A percentile compares a stretch with the other conserved stretches of the same genome.
These are phyloP conservation scores for Capsicum pubescens DNA, from an alignment of 257 asterid genomes.

Conservation along the genomic window DNA sequence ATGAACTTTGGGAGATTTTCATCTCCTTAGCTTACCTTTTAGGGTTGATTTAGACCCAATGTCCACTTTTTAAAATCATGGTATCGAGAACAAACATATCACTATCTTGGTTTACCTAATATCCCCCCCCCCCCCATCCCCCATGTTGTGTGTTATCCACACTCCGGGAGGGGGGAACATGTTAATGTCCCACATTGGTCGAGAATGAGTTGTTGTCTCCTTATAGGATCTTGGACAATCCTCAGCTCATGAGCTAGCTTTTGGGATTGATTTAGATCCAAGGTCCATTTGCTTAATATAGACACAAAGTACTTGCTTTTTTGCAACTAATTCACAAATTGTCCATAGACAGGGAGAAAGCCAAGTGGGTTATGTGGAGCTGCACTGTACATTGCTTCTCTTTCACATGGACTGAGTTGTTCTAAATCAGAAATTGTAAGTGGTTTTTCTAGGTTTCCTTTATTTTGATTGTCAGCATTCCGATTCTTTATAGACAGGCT, in stretches of 20 bases:
- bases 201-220: neutral
- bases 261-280: constrained; percentile 16
- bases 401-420: constrained; percentile 70
- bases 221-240: neutral
- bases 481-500: neutral
- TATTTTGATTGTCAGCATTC: constrained; percentile 17
- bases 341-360: constrained; percentile 87
- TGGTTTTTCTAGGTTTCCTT: constrained; percentile 24
- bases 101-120: neutral
- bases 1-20: neutral
- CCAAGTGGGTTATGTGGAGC: constrained; percentile 98
- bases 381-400: constrained; percentile 84
- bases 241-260: neutral
- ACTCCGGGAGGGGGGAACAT: constrained; percentile 1
- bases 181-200: neutral
- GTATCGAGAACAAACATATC: neutral
- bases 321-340: constrained; percentile 31
- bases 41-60: neutral
- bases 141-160: constrained; percentile 3
- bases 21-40: neutral
- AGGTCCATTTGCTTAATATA: constrained; percentile 8
- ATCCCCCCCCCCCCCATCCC: neutral
- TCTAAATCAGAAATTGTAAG: constrained; percentile 80
- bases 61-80: neutral
- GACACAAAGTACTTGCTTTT: neutral